A percentile compares a stretch with the other conserved stretches of the same genome.
Evolutionary conservation across 345 rosid genomes (phyloP).

Genomic region (Eucalyptus erythrocorys): DNA sequence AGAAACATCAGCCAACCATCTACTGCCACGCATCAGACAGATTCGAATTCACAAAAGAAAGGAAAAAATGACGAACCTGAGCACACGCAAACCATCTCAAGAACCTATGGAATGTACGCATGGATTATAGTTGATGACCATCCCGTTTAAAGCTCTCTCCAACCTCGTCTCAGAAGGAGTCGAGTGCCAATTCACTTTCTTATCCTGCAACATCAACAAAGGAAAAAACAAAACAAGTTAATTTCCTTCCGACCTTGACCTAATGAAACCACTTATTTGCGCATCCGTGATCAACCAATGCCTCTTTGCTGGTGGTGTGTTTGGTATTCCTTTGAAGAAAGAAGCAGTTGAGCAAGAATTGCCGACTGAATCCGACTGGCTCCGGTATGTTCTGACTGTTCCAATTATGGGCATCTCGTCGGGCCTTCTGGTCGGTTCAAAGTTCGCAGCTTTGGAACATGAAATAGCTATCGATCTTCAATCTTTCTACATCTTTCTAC

Average conservation of each 20-base stretch:
- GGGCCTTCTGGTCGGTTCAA: conserved; percentile 3
- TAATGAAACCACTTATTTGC: neutral
- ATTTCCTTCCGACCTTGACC: neutral
- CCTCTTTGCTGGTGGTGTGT: conserved; percentile 96
- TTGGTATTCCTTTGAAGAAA: conserved; percentile 79
- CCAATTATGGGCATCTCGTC: conserved; percentile 36
- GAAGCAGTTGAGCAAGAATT: conserved; percentile 27
- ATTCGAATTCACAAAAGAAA: neutral
- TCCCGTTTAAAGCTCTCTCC: conserved; percentile 74
- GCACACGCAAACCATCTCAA: neutral
- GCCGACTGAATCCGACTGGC: neutral
- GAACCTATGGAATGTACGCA: neutral
- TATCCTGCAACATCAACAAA: conserved; percentile 54
- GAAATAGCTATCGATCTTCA: too few species aligned
- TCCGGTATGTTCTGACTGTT: conserved; percentile 32
- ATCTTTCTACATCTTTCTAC: too few species aligned
- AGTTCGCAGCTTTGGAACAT: too few species aligned
- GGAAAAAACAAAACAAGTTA: neutral
- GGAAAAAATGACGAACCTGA: neutral
- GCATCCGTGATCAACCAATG: neutral
- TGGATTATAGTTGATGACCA: neutral
- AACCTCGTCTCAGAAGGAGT: conserved; percentile 92
- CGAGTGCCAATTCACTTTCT: conserved; percentile 74
- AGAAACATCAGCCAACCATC: neutral
- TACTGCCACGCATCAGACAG: neutral